These are phyloP conservation scores for Ensete ventricosum DNA, from an alignment of 176 grass and related monocot species.

Conservation along the genomic window DNA sequence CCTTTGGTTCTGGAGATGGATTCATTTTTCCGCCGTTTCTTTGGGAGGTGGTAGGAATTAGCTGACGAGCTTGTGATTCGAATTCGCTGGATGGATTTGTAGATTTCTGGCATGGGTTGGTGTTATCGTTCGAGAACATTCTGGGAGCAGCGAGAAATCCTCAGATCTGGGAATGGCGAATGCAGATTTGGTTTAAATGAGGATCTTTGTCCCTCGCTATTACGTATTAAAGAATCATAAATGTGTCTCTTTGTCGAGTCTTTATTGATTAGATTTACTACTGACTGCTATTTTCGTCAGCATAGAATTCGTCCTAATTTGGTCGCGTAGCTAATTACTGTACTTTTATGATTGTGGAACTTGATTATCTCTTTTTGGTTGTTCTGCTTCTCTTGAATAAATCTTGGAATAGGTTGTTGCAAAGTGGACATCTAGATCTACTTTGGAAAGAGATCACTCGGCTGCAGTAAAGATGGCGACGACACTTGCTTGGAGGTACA, in stretches of 20 bases:
- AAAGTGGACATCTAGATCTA: neutral
- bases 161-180: slow-evolving; percentile 13
- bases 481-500: slow-evolving; percentile 74
- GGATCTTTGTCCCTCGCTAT: neutral
- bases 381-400: neutral
- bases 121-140: neutral
- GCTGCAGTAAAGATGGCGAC: slow-evolving; percentile 45
- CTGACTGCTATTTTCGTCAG: neutral
- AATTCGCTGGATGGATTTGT: neutral
- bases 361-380: neutral
- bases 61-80: neutral
- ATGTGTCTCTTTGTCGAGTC: neutral
- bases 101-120: neutral
- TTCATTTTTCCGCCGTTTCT: neutral
- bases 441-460: neutral
- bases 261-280: neutral
- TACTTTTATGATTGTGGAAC: neutral
- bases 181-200: neutral
- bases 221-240: neutral
- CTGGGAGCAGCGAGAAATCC: slow-evolving; percentile 1
- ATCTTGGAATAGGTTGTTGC: neutral
- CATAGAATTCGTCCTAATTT: neutral
- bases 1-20: neutral
- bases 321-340: neutral
- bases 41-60: neutral